Conservation (phyloP, 2,329 filamentous ascomycete genomes). For the Colletotrichum siamense region DNA sequence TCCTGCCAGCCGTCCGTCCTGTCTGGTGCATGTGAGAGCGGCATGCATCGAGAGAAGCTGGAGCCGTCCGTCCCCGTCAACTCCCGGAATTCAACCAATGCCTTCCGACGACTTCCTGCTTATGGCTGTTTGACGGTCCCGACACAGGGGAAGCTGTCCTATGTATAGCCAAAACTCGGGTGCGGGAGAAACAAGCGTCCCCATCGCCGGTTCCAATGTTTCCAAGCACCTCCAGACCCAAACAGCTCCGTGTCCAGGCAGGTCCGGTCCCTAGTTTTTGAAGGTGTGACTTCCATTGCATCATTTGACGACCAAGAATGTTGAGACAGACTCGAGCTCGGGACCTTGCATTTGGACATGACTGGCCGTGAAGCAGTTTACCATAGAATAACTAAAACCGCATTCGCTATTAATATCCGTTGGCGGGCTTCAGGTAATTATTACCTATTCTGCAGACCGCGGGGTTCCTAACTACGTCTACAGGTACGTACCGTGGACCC, state of each 20-base stretch:
- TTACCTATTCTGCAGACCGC: not conserved
- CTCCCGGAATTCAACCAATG: not conserved
- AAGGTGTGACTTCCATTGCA: not conserved
- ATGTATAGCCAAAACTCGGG: slow-evolving; percentile 21
- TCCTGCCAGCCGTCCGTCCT: not conserved
- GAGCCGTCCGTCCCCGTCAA: slow-evolving; percentile 7
- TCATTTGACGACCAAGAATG: not conserved
- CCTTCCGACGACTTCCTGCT: slow-evolving; percentile 9
- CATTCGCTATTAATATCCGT: not conserved
- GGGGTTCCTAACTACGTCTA: not conserved
- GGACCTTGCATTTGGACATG: not conserved
- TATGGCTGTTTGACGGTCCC: not conserved
- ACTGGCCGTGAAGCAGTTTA: not conserved
- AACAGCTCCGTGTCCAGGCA: not conserved
- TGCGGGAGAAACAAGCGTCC: slow-evolving; percentile 6
- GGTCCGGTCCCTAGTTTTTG: not conserved
- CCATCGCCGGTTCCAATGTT: not conserved
- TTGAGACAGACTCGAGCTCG: not conserved
- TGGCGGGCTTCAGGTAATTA: not conserved
- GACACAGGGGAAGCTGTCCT: slow-evolving; percentile 23
- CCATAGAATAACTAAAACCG: not conserved
- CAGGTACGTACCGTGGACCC: not conserved
- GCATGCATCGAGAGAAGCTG: not conserved
- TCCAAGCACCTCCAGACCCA: not conserved
- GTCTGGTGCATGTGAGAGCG: slow-evolving; percentile 12